A percentile compares a stretch with the other conserved stretches of the same genome.
Conservation (phyloP, 345 rosid species). For the Arabis hirsuta region DNA sequence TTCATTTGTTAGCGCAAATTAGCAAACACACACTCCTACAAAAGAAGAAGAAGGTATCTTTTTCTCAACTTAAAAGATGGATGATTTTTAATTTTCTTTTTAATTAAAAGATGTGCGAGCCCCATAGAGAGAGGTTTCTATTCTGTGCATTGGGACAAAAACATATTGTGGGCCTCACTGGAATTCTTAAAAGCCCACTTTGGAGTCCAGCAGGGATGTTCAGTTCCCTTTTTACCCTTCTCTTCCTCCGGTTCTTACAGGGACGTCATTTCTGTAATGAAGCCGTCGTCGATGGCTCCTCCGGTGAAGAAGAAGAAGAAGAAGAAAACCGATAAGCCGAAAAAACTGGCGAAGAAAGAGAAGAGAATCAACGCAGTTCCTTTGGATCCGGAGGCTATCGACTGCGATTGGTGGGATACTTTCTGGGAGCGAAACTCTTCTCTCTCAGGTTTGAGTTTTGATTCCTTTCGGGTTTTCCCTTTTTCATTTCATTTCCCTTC, state of each 20-base stretch:
- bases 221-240: slow-evolving; percentile 17
- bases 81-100: background rate
- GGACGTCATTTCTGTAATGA: background rate
- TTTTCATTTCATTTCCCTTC: too few species aligned
- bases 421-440: slow-evolving; percentile 84
- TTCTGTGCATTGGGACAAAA: background rate
- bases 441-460: slow-evolving; percentile 46
- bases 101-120: too few species aligned
- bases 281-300: slow-evolving; percentile 53
- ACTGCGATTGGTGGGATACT: slow-evolving; percentile 92
- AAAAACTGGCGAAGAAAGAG: slow-evolving; percentile 61
- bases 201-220: background rate
- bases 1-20: background rate
- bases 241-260: background rate
- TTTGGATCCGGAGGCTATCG: slow-evolving; percentile 66
- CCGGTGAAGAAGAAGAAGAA: slow-evolving; percentile 49
- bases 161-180: too few species aligned
- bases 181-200: too few species aligned
- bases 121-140: background rate
- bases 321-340: slow-evolving; percentile 58
- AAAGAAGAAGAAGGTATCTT: background rate
- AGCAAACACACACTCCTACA: background rate
- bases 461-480: too few species aligned
- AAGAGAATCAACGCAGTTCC: slow-evolving; percentile 50
- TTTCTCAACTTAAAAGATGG: background rate